phyloP scores from a whole-genome alignment of 352 stramenopile genomes.

The Proteromonas lacertae region DNA sequence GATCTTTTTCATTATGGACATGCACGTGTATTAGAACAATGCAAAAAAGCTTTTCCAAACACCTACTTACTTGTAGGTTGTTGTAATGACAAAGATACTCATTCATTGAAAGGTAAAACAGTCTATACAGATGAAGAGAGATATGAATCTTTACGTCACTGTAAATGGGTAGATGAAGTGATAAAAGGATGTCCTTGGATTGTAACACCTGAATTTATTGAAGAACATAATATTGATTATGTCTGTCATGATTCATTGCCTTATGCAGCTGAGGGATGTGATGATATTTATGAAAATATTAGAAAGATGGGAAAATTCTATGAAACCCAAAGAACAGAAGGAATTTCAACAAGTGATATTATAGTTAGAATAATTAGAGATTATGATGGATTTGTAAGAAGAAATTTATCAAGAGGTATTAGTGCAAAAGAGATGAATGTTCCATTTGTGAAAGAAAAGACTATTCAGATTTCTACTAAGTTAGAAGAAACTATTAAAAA shows the following conservation, averaged over 20 bases:
- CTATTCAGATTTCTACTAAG: too few species aligned
- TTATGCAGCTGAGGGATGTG: constrained; percentile 88
- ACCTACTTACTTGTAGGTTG: constrained; percentile 91
- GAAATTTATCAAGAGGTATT: too few species aligned
- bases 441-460: too few species aligned
- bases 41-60: constrained; percentile 55
- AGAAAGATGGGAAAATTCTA: too few species aligned
- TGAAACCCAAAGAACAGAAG: constrained; percentile 71
- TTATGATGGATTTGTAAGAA: too few species aligned
- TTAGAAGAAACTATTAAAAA: too few species aligned
- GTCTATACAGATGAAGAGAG: constrained; percentile 85
- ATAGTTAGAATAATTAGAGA: too few species aligned
- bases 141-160: constrained; percentile 63
- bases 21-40: constrained; percentile 94
- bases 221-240: constrained; percentile 77
- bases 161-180: constrained; percentile 94
- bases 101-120: constrained; percentile 56
- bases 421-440: too few species aligned
- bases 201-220: constrained; percentile 88
- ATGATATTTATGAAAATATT: too few species aligned
- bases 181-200: constrained; percentile 84
- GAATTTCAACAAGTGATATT: constrained; percentile 91
- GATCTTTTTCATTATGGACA: constrained; percentile 98
- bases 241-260: constrained; percentile 91
- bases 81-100: constrained; percentile 85